Evolutionary conservation across 352 stramenopile species (phyloP), one percentile per base, ranked within the genome.

Genomic region (Phytophthora vignae): DNA sequence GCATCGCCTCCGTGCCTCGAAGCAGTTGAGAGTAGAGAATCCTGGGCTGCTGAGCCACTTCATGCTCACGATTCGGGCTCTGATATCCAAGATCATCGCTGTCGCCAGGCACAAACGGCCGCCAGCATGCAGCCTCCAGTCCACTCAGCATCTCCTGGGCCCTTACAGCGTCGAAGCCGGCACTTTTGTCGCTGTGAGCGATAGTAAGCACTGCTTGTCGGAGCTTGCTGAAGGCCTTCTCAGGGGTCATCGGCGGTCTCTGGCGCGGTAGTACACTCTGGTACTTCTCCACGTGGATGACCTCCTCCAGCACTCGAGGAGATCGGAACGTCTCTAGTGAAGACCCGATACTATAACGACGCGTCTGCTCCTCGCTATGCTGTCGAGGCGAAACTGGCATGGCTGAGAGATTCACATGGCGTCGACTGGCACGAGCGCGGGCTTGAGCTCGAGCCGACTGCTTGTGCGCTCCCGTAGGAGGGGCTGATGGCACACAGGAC

Each of bases 51-150:
- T 63, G 55, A 8, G 52, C 33, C 9, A 46, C 27, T 29, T 50
- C 31, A n/a, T 14, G 21, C 25, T 31, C 50, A 6, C 22, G 15
- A 44, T 55, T 7, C 52, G 31, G 31, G 17, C 55, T 55, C 52
- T 11, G 27, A 22, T 33, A 40, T 3, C 60, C n/a, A 48, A 4
- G 22, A 21, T 10, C 22, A 29, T 66, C 46, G 1, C 19, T 27
- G 1, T 33, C 40, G 7, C 22, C 40, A 1, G 44, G 8, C n/a
- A 60, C 25, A 46, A 77, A 64, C 4, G 58, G 40, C 27, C 70
- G 68, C 78, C 78, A 88, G 25, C 81, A 88, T 22, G 81, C 81
- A 31, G 58, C 50, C 55, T 80, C 72, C n/a, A 86, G 44, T 10
- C 60, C 67, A 58, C 19, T 19, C 0, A 86, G 46, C 21, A 86